A percentile compares a stretch with the other conserved stretches of the same genome.
Evolutionary conservation across 23 red algal genomes (phyloP).

Genomic region (Chondrus crispus): DNA sequence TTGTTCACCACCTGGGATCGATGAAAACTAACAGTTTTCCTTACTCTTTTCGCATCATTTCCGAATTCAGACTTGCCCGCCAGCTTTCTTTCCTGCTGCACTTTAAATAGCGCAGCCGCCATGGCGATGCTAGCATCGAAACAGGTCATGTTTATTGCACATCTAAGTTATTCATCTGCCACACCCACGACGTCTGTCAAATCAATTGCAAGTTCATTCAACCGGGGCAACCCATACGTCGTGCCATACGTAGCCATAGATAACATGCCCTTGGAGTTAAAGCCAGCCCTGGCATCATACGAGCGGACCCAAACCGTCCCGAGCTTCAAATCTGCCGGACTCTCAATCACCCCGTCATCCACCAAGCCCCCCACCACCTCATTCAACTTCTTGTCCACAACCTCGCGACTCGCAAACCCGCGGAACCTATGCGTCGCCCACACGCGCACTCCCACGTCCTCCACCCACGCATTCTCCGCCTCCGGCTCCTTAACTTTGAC

Average conservation of each 20-base stretch:
- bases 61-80: too few relatives aligned
- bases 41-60: too few relatives aligned
- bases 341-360: background rate
- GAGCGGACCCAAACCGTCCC: conserved; percentile 11
- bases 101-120: too few relatives aligned
- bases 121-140: too few relatives aligned
- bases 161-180: background rate
- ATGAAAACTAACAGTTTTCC: too few relatives aligned
- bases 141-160: background rate
- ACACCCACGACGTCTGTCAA: too few relatives aligned
- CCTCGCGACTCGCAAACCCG: background rate
- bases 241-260: conserved; percentile 46
- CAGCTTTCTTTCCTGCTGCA: too few relatives aligned
- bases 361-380: background rate
- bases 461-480: background rate
- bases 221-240: conserved; percentile 6
- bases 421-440: conserved; percentile 11
- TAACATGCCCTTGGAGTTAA: conserved; percentile 34
- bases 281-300: conserved; percentile 44
- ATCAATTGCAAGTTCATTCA: conserved; percentile 44
- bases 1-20: too few relatives aligned
- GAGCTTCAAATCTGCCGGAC: background rate
- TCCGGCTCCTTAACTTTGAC: background rate
- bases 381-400: background rate
- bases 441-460: background rate